Base-by-base conservation (phyloP, 371 early-diverging fungal genomes). In the Circinella umbellata region DNA sequence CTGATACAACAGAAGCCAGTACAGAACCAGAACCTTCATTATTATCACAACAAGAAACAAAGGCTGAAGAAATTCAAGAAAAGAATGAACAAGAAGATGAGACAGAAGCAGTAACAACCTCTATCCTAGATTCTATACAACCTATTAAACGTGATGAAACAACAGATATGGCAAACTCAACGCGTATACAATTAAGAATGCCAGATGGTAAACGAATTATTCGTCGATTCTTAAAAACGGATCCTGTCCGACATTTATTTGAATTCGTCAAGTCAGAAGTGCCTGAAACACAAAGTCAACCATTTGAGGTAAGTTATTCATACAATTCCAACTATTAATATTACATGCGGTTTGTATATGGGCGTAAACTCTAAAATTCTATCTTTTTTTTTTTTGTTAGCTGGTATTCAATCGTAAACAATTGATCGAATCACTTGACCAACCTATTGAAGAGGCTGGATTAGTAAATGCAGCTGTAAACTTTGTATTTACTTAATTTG, bases 141-240 rank as follows among this genome's bases (percentile, higher is more conserved):
- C 78, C 86, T 15, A 69, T 80, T 37, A 79, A 77, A 54, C 81
- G 83, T 55, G 81, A 82, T 36, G 86, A 87, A 49, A 83, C 89
- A 17, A 83, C 82, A 9, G 85, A 87, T 34, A 72, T 81, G 17
- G 77, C 81, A 4, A 83, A 79, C 9, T 80, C 88, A 14, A 92
- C 92, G 15, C 86, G 91, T 68, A 86, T 93, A 67, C 91, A 90
- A 64, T 74, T 93, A 66, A 87, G 92, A 61, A 79, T 91, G 74
- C 85, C 89, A n/a, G 87, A 89, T 74, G 93, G 93, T 3, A 82
- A 79, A 39, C 88, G 90, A 34, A 69, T 88, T 42, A 86, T 91
- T 72, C 83, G 89, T 51, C 82, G 89, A 59, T 90, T 92, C 74
- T 73, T 80, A 38, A 92, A 90, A 66, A 70, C 88, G 4, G 91